Evolutionary conservation across 2,329 filamentous ascomycete species (phyloP).

Genomic region (Aspergillus fischeri): DNA sequence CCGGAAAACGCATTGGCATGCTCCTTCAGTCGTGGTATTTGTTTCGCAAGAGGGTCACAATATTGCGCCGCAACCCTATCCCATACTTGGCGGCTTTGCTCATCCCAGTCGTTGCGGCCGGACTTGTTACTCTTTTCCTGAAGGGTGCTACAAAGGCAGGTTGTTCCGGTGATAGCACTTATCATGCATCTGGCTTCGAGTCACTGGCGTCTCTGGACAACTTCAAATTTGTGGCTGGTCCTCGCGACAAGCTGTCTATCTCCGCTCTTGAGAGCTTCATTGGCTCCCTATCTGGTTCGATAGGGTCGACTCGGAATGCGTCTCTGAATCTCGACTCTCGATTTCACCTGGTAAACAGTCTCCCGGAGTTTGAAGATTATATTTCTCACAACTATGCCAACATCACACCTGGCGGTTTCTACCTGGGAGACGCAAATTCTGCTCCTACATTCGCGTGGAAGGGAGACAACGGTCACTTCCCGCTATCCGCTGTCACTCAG

Average conservation of each 20-base stretch:
- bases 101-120: constrained; percentile 75
- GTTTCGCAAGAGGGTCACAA: constrained; percentile 71
- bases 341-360: constrained; percentile 56
- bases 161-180: constrained; percentile 46
- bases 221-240: constrained; percentile 36
- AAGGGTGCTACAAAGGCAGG: constrained; percentile 49
- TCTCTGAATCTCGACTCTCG: constrained; percentile 34
- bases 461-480: constrained; percentile 57
- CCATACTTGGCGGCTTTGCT: constrained; percentile 71
- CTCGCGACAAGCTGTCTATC: constrained; percentile 25
- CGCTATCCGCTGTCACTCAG: constrained; percentile 50
- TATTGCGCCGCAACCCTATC: constrained; percentile 73
- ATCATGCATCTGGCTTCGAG: constrained; percentile 18
- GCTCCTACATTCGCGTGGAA: constrained; percentile 67
- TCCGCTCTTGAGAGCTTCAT: constrained; percentile 19
- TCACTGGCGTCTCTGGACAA: constrained; percentile 27
- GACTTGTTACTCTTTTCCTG: constrained; percentile 73
- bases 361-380: constrained; percentile 64
- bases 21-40: constrained; percentile 67
- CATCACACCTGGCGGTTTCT: constrained; percentile 75
- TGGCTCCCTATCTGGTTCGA: constrained; percentile 21
- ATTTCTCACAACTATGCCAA: constrained; percentile 61
- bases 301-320: constrained; percentile 17
- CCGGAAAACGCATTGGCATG: constrained; percentile 67
- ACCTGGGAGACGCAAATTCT: constrained; percentile 60